Base-by-base conservation (phyloP, 768 basidiomycete species). In the Naematelia encephala region DNA sequence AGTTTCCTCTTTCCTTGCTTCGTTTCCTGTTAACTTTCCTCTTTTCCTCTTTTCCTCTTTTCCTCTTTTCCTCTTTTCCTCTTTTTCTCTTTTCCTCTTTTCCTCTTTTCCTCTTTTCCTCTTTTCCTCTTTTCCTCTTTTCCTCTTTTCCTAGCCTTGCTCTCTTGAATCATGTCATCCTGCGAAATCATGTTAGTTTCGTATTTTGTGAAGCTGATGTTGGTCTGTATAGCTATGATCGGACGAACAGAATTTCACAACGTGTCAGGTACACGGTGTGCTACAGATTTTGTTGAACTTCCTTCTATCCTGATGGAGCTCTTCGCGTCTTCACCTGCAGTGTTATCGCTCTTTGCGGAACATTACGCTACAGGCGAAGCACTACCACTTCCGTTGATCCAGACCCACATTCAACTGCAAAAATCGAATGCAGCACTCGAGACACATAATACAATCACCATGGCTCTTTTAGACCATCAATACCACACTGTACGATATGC, bases 261-360 rank as follows among this genome's bases (percentile, higher is more conserved):
- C 70, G 92, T 98, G 4, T 87, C 93, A 0, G 96, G 96, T 14
- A 99, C 96, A 1, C 89, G 96, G 19, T 96, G 92, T 74, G 90
- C 96, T 0, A 99, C 96, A 0, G 96, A 99, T 74, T 96, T 99
- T 70, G 94, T 97, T 58, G 96, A 99, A 73, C 81, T 99, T 4
- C 96, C 96, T 0, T 98, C 94, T 10, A 92, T 98, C 68, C 84
- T 99, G 21, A 98, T 98, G 96, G 96, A 99, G 74, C 91, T 92
- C 72, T 97, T 99, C 81, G 83, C 94, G 43, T 87, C 84, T 43
- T 94, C 93, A 0, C 84, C 90, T 0, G 77, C 80, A 13, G 90
- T 98, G 26, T 84, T 98, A 22, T 85, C 87, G 4, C 84, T 94
- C 16, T 80, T 79, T 49, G 78, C 80, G 8, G 59, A 56, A n/a